phyloP scores from a whole-genome alignment of 495 filamentous ascomycete species.

The Neurospora sp. region DNA sequence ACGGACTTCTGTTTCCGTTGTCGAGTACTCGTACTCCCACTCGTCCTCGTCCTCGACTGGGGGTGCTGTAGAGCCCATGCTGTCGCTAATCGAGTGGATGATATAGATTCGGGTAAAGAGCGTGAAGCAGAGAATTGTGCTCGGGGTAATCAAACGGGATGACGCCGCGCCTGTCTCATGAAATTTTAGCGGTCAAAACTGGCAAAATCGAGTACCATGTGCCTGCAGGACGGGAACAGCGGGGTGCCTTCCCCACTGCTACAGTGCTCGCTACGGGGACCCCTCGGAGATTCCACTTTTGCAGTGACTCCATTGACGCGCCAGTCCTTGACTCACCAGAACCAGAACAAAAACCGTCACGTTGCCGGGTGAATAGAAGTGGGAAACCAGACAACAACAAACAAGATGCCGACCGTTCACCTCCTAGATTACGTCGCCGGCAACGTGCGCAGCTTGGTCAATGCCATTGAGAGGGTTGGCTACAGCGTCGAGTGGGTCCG shows the following conservation, averaged over 20 bases:
- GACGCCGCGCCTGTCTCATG: not conserved
- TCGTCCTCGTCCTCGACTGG: constrained; percentile 34
- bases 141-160: not conserved
- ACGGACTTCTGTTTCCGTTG: constrained; percentile 42
- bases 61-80: not conserved
- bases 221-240: not conserved
- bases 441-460: constrained; percentile 89
- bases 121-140: not conserved
- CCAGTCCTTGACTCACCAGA: constrained; percentile 12
- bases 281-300: not conserved
- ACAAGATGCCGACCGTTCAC: constrained; percentile 77
- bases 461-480: constrained; percentile 90
- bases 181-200: constrained; percentile 17
- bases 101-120: too few relatives aligned
- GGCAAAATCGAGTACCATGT: constrained; percentile 10
- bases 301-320: not conserved
- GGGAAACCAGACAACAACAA: not conserved
- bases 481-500: constrained; percentile 90
- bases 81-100: not conserved
- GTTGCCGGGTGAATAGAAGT: not conserved
- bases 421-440: constrained; percentile 72
- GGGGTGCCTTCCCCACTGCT: constrained; percentile 1
- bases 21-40: constrained; percentile 51
- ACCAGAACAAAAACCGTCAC: not conserved
- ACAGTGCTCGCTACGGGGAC: not conserved